Evolutionary conservation across 2,329 filamentous ascomycete species (phyloP), one percentile per base, ranked within the genome.

Genomic region (Colletotrichum abscissum): DNA sequence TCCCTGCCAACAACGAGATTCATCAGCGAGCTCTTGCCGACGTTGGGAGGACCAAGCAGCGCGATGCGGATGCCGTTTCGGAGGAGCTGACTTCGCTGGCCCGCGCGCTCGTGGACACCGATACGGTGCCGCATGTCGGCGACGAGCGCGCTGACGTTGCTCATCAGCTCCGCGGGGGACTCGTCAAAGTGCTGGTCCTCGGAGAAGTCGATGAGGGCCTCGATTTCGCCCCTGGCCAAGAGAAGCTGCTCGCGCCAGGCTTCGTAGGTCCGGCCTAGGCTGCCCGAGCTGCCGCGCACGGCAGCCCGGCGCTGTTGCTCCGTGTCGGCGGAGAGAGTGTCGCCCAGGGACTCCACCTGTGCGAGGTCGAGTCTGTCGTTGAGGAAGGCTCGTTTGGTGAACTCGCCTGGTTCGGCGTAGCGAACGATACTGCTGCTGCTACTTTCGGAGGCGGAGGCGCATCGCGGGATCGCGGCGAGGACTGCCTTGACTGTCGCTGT

Each of bases 171-270:
- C 0, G 88, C 84, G 0, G 95, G 93, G 3, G 94, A 92, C 82
- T 98, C 95, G 77, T 98, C 95, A 79, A 99, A 97, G 84, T 98
- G 94, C 83, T 99, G 96, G 79, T 98, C 97, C 81, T 99, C 97
- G 1, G 94, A 93, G 81, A 99, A 99, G 82, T 99, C 97, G 74
- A 99, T 98, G 76, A 99, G 84, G 0, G 97, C 97, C 83, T 99
- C 97, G 52, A 99, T 88, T 83, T 98, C 95, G 11, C 95, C 97
- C 2, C 97, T 91, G 11, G 95, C 95, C 75, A 93, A 88, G 7
- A 98, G 86, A 22, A 99, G 84, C 76, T 91, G 87, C 75, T 90
- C 86, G 30, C 96, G 91, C 97, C 97, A 99, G 11, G 79, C 78
- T 77, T 98, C 95, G 81, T 99, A 99, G 22, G 91, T 91, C 72